A percentile compares a stretch with the other conserved stretches of the same genome.
These are phyloP conservation scores for Termitomyces sp. DNA, from an alignment of 768 basidiomycete genomes.

Conservation along the genomic window DNA sequence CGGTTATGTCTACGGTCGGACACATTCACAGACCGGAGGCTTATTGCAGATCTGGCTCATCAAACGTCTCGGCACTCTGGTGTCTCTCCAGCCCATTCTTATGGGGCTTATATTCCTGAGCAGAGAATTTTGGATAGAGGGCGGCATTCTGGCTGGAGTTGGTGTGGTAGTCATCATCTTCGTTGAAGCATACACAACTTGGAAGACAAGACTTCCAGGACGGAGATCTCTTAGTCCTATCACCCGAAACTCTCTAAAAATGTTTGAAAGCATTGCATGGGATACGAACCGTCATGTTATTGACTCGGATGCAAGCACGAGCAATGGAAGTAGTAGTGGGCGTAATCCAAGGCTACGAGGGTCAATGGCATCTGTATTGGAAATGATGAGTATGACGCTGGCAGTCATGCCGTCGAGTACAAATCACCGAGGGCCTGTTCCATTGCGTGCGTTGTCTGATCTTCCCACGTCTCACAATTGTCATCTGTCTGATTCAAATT, in stretches of 20 bases:
- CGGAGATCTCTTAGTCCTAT: conserved; percentile 46
- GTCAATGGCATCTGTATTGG: conserved; percentile 76
- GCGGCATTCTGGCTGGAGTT: conserved; percentile 52
- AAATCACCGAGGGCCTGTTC: conserved; percentile 52
- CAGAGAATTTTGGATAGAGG: conserved; percentile 66
- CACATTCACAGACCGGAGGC: conserved; percentile 71
- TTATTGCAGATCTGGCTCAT: conserved; percentile 71
- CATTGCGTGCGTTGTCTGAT: conserved; percentile 49
- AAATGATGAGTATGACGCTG: conserved; percentile 79
- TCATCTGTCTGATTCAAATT: conserved; percentile 3
- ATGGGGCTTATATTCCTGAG: conserved; percentile 70
- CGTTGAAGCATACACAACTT: conserved; percentile 54
- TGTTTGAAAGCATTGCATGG: conserved; percentile 42
- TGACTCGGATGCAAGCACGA: conserved; percentile 44
- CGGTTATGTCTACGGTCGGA: conserved; percentile 72
- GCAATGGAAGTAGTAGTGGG: conserved; percentile 39
- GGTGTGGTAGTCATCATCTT: conserved; percentile 50
- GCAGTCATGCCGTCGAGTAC: conserved; percentile 65
- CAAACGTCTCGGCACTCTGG: conserved; percentile 63
- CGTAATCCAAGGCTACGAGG: conserved; percentile 47
- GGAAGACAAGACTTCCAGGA: conserved; percentile 45
- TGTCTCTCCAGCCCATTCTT: conserved; percentile 69
- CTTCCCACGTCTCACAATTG: conserved; percentile 2
- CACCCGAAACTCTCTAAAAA: conserved; percentile 51
- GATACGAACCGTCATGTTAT: conserved; percentile 28